Conservation (phyloP, 345 rosid species). For the Microthlaspi erraticum region DNA sequence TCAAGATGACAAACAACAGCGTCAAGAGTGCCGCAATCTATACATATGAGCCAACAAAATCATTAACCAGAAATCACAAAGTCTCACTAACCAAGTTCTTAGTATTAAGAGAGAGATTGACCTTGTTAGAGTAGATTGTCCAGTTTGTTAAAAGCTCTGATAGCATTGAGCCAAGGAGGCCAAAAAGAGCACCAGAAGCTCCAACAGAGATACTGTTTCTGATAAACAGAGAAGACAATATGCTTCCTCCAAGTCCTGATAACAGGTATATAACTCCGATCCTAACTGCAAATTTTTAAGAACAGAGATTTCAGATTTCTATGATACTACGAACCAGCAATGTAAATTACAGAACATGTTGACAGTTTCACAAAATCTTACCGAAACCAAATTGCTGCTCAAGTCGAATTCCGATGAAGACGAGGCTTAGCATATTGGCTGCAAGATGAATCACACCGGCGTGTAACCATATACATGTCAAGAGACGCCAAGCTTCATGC, state of each 20-base stretch:
- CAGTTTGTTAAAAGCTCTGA: slow-evolving; percentile 91
- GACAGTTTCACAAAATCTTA: slow-evolving; percentile 12
- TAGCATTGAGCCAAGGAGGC: slow-evolving; percentile 96
- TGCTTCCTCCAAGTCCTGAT: slow-evolving; percentile 84
- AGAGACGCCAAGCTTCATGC: slow-evolving; percentile 88
- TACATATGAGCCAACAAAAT: background rate
- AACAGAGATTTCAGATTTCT: background rate
- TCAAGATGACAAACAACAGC: slow-evolving; percentile 64
- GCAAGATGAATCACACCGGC: slow-evolving; percentile 87
- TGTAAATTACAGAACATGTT: background rate
- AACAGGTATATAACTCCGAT: slow-evolving; percentile 69
- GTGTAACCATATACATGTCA: slow-evolving; percentile 93
- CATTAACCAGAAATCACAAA: background rate
- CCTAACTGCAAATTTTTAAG: slow-evolving; percentile 57
- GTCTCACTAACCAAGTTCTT: background rate
- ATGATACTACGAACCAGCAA: background rate
- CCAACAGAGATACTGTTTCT: slow-evolving; percentile 76
- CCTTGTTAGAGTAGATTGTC: slow-evolving; percentile 86
- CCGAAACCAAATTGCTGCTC: slow-evolving; percentile 97
- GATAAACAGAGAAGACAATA: slow-evolving; percentile 73
- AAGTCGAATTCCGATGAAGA: slow-evolving; percentile 89
- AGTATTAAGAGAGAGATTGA: slow-evolving; percentile 23
- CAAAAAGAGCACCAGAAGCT: slow-evolving; percentile 96
- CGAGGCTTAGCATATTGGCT: slow-evolving; percentile 78
- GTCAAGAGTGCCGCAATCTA: slow-evolving; percentile 89